Base-by-base conservation (phyloP, 352 stramenopile species). In the Phytophthora uliginosa region DNA sequence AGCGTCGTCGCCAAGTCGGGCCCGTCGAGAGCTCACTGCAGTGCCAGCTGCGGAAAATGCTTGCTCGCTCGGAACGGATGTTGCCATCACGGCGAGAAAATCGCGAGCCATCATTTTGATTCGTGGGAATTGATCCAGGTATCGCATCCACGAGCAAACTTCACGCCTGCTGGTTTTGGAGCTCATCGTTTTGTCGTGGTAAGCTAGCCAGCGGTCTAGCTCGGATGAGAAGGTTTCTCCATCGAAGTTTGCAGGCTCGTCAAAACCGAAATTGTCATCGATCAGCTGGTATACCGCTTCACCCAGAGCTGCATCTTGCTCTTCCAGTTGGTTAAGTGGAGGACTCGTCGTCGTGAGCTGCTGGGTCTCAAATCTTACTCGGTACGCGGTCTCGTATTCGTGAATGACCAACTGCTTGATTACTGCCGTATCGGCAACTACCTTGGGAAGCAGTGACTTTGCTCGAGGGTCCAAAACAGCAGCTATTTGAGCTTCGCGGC, bases 61-160 rank as follows among this genome's bases (percentile, higher is more conserved):
- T 48, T 66, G 33, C 17, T 75, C 42, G n/a, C 61, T 75, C 4
- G 68, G 58, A 40, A 69, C 69, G 1, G 63, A 73, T n/a, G 69
- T 69, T 22, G 69, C 69, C 53, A 65, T 67, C 15, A 76, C 63
- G 1, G 22, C 69, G 13, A 74, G 59, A 45, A 59, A 69, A 20
- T 76, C 56, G 3, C 58, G 45, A 12, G 59, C 51, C 63, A 69
- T 73, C 34, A 65, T 65, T 20, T 69, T 12, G 20, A 73, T 77
- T 54, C 63, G 13, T 5, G 63, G 69, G 28, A 66, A 4, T 61
- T n/a, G n/a, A n/a, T n/a, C n/a, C n/a, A n/a, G n/a, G n/a, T n/a
- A n/a, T 48, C 20, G 20, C 56, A 71, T 65, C 57, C 63, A 77
- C 2, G 8, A 4, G 36, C 63, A 77, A 33, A 65, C 56, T 22